These are phyloP conservation scores for Plasmodium cynomolgi DNA, from an alignment of 169 alveolate genomes.

Conservation along the genomic window DNA sequence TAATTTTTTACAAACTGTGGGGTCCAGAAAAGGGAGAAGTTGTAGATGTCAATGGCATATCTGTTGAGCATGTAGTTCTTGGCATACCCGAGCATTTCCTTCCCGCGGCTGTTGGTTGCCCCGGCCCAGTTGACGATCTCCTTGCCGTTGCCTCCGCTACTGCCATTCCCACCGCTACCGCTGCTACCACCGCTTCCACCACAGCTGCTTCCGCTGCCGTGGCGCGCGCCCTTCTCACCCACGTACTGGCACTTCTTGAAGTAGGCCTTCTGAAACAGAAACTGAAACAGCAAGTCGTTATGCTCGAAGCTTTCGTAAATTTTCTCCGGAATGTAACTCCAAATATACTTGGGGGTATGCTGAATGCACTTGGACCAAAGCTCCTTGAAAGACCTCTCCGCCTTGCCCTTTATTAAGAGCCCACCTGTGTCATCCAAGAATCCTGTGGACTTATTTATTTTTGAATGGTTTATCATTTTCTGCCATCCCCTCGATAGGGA, in stretches of 20 bases:
- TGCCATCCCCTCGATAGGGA: constrained; percentile 94
- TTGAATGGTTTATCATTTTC: constrained; percentile 91
- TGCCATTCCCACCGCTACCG: neutral
- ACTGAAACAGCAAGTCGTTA: constrained; percentile 24
- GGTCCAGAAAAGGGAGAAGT: constrained; percentile 56
- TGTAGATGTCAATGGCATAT: constrained; percentile 61
- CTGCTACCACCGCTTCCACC: neutral
- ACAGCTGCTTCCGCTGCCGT: neutral
- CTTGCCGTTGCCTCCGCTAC: neutral
- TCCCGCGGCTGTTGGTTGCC: neutral
- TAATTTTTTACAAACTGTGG: constrained; percentile 62
- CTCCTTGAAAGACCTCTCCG: constrained; percentile 91
- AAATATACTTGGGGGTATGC: constrained; percentile 89
- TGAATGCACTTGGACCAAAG: constrained; percentile 90
- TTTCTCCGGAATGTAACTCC: constrained; percentile 81
- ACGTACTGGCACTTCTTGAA: constrained; percentile 4
- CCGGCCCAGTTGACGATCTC: neutral
- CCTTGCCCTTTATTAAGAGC: constrained; percentile 90
- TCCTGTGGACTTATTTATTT: constrained; percentile 90
- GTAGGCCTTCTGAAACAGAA: constrained; percentile 23
- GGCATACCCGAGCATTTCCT: neutral
- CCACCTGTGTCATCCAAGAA: constrained; percentile 93
- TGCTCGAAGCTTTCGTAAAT: constrained; percentile 18
- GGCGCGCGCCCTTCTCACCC: neutral
- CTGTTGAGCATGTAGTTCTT: constrained; percentile 35